Evolutionary conservation across 768 basidiomycete genomes (phyloP), one percentile per base, ranked within the genome.

Genomic region (Tulasnella sp.): DNA sequence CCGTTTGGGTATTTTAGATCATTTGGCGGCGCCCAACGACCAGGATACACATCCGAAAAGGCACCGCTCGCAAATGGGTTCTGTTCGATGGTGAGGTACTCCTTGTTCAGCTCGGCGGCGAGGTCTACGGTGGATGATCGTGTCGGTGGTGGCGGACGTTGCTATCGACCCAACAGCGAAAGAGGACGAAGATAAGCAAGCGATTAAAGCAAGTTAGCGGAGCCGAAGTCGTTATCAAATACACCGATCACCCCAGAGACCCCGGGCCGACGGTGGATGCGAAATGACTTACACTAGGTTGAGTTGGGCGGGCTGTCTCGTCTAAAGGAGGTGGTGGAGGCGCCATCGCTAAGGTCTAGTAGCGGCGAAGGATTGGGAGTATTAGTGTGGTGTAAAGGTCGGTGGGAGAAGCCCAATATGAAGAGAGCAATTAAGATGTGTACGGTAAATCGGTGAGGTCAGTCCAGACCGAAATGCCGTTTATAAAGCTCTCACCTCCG

Each of bases 221-320:
- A 51, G 9, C 48, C 20, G 48, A 23, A 51, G 6, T 20, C 48
- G 23, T 51, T 23, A 23, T 51, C 16, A 51, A 20, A 23, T 51
- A 51, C 20, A 51, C 42, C 9, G 42, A 23, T 51, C 48, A 9
- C 5, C 48, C 48, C 9, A 51, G 48, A 51, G 10, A 51, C 48
- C 3, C 16, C 18, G 5, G 48, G 48, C n/a, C 18, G 48, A 9
- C 48, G 18, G 48, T 51, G 48, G 48, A 23, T 51, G 61, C 13
- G 61, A 67, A 67, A 67, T 67, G 61, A 67, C 61, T 67, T 67
- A 67, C 61, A 29, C 61, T 29, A 29, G 61, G 61, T 11, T 32
- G 15, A n/a, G 1, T 26, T 11, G 32, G 16, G 15, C 6, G 61
- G 0, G 61, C 2, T 10, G 61, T 11, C 15, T 67, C 61, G 29